phyloP scores from a whole-genome alignment of 139 green algal species.

The Chlamydomonas applanata region DNA sequence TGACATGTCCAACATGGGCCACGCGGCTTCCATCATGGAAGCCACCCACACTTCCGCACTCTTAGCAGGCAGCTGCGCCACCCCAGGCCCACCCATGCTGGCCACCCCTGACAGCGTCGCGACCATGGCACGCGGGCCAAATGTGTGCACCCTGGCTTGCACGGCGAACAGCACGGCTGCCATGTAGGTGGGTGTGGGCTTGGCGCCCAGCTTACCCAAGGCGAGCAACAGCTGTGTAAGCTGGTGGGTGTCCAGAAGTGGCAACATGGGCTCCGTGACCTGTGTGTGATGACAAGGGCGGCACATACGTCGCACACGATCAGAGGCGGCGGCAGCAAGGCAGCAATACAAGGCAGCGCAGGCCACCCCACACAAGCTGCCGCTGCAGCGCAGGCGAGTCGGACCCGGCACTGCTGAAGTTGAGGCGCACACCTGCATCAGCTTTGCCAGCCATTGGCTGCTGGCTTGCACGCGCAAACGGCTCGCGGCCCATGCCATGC shows the following conservation, averaged over 20 bases:
- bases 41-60: background rate
- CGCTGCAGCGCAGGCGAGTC: too few relatives aligned
- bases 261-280: constrained; percentile 12
- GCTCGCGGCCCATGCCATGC: constrained; percentile 2
- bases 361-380: too few relatives aligned
- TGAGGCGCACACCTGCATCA: constrained; percentile 21
- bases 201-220: constrained; percentile 16
- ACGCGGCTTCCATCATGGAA: background rate
- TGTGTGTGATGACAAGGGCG: background rate
- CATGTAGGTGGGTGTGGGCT: constrained; percentile 10
- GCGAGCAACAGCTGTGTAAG: constrained; percentile 20
- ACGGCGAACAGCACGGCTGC: background rate
- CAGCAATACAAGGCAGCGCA: background rate
- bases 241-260: background rate
- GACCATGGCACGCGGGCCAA: background rate
- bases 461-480: constrained; percentile 8
- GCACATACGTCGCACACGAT: background rate
- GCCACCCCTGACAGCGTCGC: background rate
- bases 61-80: background rate
- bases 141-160: background rate
- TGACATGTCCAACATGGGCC: background rate
- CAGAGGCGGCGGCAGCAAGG: background rate
- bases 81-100: background rate
- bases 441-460: constrained; percentile 15
- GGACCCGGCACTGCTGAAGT: background rate